These are phyloP conservation scores for Neltuma alba DNA, from an alignment of 306 rosid genomes.

Conservation along the genomic window DNA sequence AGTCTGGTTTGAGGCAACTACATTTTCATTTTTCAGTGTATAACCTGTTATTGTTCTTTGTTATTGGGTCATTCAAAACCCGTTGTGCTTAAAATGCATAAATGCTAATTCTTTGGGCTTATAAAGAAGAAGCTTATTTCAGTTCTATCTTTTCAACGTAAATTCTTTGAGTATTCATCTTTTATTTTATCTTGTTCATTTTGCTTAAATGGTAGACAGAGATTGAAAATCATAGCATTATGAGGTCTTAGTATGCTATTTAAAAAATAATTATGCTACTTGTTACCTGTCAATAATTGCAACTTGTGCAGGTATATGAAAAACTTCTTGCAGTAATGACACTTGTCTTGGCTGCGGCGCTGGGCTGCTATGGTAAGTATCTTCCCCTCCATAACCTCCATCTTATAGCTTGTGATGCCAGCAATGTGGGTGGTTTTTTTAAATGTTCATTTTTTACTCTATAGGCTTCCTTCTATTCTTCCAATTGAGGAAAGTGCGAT, in stretches of 20 bases:
- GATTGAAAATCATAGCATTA: not conserved
- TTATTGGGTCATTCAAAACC: not conserved
- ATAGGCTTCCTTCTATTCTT: constrained; percentile 60
- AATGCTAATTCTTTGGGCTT: not conserved
- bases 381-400: constrained; percentile 3
- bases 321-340: constrained; percentile 47
- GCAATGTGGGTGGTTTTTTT: not conserved
- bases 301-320: constrained; percentile 63
- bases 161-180: not conserved
- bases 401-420: not conserved
- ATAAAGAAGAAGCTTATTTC: not conserved
- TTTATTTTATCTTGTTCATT: not conserved
- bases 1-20: not conserved
- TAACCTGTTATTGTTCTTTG: not conserved
- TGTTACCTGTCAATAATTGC: constrained; percentile 23
- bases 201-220: not conserved
- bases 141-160: not conserved
- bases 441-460: not conserved
- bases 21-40: not conserved
- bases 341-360: constrained; percentile 58
- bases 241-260: not conserved
- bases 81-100: not conserved
- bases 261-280: not conserved
- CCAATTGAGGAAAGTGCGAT: constrained; percentile 61
- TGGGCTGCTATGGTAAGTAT: constrained; percentile 68